Base-by-base conservation (phyloP, 2,329 filamentous ascomycete species). In the Diaporthe australafricana region DNA sequence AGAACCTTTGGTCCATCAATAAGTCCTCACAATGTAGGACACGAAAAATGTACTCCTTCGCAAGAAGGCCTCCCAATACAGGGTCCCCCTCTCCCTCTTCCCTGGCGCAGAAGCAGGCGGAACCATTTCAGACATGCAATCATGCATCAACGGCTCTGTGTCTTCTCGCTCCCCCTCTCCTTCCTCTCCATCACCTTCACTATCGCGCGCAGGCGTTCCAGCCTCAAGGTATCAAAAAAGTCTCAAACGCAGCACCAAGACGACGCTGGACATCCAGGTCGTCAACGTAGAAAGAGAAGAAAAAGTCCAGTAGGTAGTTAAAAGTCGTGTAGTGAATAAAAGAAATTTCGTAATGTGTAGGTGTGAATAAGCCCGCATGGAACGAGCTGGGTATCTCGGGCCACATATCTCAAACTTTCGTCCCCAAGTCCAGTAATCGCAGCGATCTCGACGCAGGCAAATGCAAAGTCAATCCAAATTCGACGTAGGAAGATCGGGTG, bases 321-420 rank as follows among this genome's bases (percentile, higher is more conserved):
- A 71, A 70, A 68, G 38, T 35, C 52, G 63, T 62, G 55, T 68
- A 68, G 45, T 30, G 55, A 56, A 62, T 53, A n/a, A 70, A 70
- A 65, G 45, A 53, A 42, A 68, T 45, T 66, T 45, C 48, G 65
- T 68, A 56, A 42, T 47, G 30, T 70, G 40, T 40, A 62, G 27
- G 53, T 40, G 70, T 75, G 70, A 76, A 74, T 75, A 75, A 75
- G 74, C 77, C 75, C 76, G 72, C 70, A 67, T 73, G 73, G 73
- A 75, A 68, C 72, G 74, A 77, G 76, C 75, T 73, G 77, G 78
- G 78, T 79, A 79, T 79, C 78, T 78, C 77, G 75, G 73, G 78
- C 72, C 73, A 73, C 76, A 74, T 74, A 63, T 76, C 74, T 74
- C 72, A 73, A 65, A 74, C 62, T 52, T 70, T 50, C 68, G 42